Base-by-base conservation (phyloP, 306 rosid species). In the Vicia faba region DNA sequence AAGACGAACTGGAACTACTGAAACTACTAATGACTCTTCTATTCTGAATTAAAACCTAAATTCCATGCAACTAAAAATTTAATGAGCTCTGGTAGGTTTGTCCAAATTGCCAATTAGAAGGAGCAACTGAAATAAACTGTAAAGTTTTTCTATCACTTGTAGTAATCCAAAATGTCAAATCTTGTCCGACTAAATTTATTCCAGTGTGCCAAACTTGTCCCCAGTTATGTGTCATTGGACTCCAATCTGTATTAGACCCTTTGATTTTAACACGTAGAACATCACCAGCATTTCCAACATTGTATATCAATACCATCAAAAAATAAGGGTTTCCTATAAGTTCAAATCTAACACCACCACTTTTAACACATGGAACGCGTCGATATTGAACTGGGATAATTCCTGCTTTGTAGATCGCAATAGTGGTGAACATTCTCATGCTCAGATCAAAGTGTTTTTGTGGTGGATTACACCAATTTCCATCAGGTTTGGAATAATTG, bases 401-500 rank as follows among this genome's bases (percentile, higher is more conserved):
- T 2, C 97, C 92, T 0, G 95, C 95, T 38, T 40, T 40, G 71
- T 49, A 61, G 0, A 2, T 0, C 0, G 91, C 97, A 3, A 88
- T 31, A 11, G 61, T 84, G 7, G 70, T 35, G 75, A 91, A 86
- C 91, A 91, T 84, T 9, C 80, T 61, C 84, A 75, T 61, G 11
- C 91, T 78, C 25, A 83, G 54, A 16, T 91, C 97, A 8, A 48
- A 48, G 11, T 48, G 55, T 16, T 2, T 8, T 7, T 3, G 55
- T 8, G 55, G 55, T 8, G 55, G 93, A 36, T 91, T 88, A 79
- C 96, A 86, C 97, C 97, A 88, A 41, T 66, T 70, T 0, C 38
- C 83, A 0, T 77, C 45, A 39, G 44, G 44, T 39, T 39, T 35
- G 0, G 16, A 0, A 5, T 87, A 77, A 51, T 82, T 84, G 0